These are phyloP conservation scores for Leishmania tropica DNA, from an alignment of 208 protist species.

Conservation along the genomic window DNA sequence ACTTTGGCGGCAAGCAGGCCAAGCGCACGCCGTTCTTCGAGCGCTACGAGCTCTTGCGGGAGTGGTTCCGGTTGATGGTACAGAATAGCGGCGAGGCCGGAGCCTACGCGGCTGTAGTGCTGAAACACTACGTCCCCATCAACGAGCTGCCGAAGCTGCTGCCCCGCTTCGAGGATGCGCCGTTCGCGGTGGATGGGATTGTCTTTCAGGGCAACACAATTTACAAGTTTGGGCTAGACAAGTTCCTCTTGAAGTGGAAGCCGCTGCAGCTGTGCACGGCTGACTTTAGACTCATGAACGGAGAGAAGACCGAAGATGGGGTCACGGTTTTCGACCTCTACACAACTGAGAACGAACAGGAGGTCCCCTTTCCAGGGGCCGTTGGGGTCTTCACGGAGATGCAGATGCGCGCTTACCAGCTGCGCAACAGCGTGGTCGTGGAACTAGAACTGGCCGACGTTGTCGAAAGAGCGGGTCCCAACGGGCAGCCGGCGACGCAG, in stretches of 20 bases:
- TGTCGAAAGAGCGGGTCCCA: background rate
- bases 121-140: constrained; percentile 87
- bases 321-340: constrained; percentile 66
- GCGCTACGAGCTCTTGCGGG: constrained; percentile 57
- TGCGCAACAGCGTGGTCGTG: constrained; percentile 68
- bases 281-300: constrained; percentile 80
- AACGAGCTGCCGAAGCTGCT: constrained; percentile 62
- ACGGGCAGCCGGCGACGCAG: constrained; percentile 24
- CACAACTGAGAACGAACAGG: constrained; percentile 47
- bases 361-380: constrained; percentile 54
- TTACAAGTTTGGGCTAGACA: constrained; percentile 79
- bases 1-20: constrained; percentile 71
- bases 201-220: constrained; percentile 80
- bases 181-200: constrained; percentile 75
- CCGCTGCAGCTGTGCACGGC: constrained; percentile 80
- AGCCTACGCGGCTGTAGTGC: constrained; percentile 19
- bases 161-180: constrained; percentile 46
- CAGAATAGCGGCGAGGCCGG: constrained; percentile 22
- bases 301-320: constrained; percentile 15
- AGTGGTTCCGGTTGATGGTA: constrained; percentile 57
- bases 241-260: constrained; percentile 87
- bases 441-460: constrained; percentile 44
- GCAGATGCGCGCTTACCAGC: constrained; percentile 46
- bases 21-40: constrained; percentile 50
- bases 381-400: constrained; percentile 46